Evolutionary conservation across 2,329 filamentous ascomycete genomes (phyloP), one percentile per base, ranked within the genome.

Genomic region (Trichoderma koningiopsis): DNA sequence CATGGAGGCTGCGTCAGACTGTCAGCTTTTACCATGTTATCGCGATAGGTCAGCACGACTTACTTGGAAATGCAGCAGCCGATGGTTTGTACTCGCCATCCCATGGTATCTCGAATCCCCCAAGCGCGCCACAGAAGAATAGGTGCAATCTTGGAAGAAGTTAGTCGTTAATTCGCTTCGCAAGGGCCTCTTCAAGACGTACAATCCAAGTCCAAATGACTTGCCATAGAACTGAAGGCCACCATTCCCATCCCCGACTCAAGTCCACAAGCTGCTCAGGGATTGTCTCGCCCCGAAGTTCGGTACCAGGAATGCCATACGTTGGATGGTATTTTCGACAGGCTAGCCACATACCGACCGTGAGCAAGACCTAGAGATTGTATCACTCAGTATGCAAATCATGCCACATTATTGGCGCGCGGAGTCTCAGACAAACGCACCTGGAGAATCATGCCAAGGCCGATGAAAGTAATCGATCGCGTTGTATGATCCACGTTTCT

Each of bases 231-330:
- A 86, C 81, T 0, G 83, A 84, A 1, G 86, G 86, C 76, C 85
- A 85, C 88, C 88, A 90, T 77, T 90, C 88, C 80, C 83, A 87
- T 6, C 88, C 88, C 11, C 78, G 77, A 68, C 79, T 76, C 69
- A 83, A 80, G 7, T 80, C 78, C 8, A 81, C 76, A 19, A 82
- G 75, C 14, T 83, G 80, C 16, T 84, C 82, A 29, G 82, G 81
- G 16, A 80, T 66, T 0, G 75, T 77, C 5, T 64, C 68, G 10
- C 75, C 73, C 1, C 71, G 70, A 24, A 81, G 74, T 37, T 77
- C 78, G 7, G 80, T 81, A 3, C 79, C 79, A 8, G 79, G 73
- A 53, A 81, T 75, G 14, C 85, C 83, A 53, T 84, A 88, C 5
- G 83, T 83, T 6, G 79, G 77, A 72, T 89, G 87, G 69, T 88